Evolutionary conservation across 2,329 filamentous ascomycete genomes (phyloP).

Genomic region (Penicillium hordei): DNA sequence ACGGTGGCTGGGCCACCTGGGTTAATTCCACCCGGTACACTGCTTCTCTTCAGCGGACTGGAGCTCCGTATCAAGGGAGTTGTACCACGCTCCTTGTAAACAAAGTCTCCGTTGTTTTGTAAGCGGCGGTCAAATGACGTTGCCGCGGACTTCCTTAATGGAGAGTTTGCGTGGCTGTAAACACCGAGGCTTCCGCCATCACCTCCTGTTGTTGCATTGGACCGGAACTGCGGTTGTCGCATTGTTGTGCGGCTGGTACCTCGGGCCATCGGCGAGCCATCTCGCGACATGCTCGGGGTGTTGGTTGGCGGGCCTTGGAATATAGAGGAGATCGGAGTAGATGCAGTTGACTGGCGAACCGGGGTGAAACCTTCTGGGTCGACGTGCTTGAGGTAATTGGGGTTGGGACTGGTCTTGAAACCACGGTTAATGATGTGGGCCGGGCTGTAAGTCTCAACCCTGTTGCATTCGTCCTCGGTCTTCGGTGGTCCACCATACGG

Average conservation of each 20-base stretch:
- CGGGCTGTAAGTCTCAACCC: conserved; percentile 63
- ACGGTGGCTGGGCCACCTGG: conserved; percentile 27
- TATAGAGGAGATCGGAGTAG: conserved; percentile 43
- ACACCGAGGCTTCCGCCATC: conserved; percentile 79
- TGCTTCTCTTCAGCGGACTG: conserved; percentile 47
- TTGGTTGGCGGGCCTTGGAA: conserved; percentile 32
- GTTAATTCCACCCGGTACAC: conserved; percentile 38
- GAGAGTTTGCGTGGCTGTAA: conserved; percentile 76
- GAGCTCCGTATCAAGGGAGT: conserved; percentile 41
- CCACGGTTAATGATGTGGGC: conserved; percentile 67
- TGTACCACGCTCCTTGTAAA: conserved; percentile 36
- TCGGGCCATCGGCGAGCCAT: conserved; percentile 48
- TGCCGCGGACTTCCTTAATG: conserved; percentile 74
- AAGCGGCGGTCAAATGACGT: conserved; percentile 50
- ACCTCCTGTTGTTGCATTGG: conserved; percentile 44
- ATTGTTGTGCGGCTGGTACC: conserved; percentile 46
- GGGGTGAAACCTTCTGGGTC: conserved; percentile 60
- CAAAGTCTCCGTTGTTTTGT: conserved; percentile 42
- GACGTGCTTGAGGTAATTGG: conserved; percentile 71
- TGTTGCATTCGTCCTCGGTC: conserved; percentile 48
- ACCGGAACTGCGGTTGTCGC: conserved; percentile 55
- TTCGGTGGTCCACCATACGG: conserved; percentile 38
- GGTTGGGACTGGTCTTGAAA: conserved; percentile 80
- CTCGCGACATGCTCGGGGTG: conserved; percentile 48
- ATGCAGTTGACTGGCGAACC: conserved; percentile 42